Evolutionary conservation across 2,329 filamentous ascomycete genomes (phyloP).

Genomic region (Penicillium sp.): DNA sequence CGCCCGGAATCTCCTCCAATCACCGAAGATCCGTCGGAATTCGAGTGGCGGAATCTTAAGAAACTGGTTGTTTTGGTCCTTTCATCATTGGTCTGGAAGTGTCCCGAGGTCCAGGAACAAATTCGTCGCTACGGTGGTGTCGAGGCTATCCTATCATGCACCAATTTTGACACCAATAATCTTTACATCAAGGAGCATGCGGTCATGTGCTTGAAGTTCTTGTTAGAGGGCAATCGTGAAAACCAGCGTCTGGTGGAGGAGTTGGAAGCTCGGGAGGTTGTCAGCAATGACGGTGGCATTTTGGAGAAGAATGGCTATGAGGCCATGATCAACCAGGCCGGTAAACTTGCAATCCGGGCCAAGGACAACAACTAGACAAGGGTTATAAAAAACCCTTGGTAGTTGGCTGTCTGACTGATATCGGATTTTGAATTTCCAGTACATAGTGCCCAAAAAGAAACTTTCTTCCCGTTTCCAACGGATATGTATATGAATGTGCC

Average conservation of each 20-base stretch:
- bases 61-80: conserved; percentile 89
- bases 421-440: too few relatives aligned
- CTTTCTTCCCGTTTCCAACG: too few relatives aligned
- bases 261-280: conserved; percentile 47
- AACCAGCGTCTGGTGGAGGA: conserved; percentile 56
- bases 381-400: too few relatives aligned
- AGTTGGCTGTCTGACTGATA: too few relatives aligned
- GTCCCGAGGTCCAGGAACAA: conserved; percentile 79
- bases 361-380: conserved; percentile 24
- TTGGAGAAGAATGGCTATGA: conserved; percentile 45
- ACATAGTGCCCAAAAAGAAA: too few relatives aligned
- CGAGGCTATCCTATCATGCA: conserved; percentile 83
- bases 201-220: conserved; percentile 80
- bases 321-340: conserved; percentile 43
- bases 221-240: conserved; percentile 53
- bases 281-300: conserved; percentile 41
- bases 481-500: too few relatives aligned
- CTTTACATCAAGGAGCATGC: conserved; percentile 91
- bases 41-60: conserved; percentile 81
- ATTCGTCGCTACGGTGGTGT: conserved; percentile 83
- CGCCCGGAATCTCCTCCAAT: conserved; percentile 49
- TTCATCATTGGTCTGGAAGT: conserved; percentile 84
- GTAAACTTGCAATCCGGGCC: conserved; percentile 43
- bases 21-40: conserved; percentile 64
- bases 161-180: conserved; percentile 87